Evolutionary conservation across 768 basidiomycete genomes (phyloP).

Genomic region (Tubosaeta brunneosetosa): DNA sequence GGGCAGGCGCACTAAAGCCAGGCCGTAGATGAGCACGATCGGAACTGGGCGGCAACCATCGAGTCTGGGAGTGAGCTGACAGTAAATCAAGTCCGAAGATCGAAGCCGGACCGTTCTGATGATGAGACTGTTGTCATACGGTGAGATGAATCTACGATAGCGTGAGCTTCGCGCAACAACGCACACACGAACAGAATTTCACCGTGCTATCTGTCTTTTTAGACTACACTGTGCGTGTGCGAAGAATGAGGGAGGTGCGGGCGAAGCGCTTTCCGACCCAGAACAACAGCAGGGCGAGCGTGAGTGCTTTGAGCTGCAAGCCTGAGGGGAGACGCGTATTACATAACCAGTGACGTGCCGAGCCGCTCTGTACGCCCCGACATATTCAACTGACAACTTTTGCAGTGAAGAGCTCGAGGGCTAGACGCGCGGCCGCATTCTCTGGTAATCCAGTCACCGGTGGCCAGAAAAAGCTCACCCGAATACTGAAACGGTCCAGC

Average conservation of each 20-base stretch:
- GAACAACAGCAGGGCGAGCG: too few relatives aligned
- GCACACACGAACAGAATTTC: neutral
- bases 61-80: slow-evolving; percentile 61
- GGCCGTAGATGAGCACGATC: slow-evolving; percentile 28
- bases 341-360: too few relatives aligned
- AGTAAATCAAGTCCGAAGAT: slow-evolving; percentile 60
- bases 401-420: slow-evolving; percentile 36
- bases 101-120: slow-evolving; percentile 14
- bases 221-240: too few relatives aligned
- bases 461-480: slow-evolving; percentile 35
- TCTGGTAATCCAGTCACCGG: slow-evolving; percentile 21
- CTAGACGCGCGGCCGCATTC: too few relatives aligned
- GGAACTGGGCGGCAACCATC: slow-evolving; percentile 60
- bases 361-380: too few relatives aligned
- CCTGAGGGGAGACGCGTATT: too few relatives aligned
- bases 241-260: too few relatives aligned
- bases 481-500: slow-evolving; percentile 44
- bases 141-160: slow-evolving; percentile 62
- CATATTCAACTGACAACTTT: too few relatives aligned
- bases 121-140: slow-evolving; percentile 47
- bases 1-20: too few relatives aligned
- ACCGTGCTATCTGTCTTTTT: slow-evolving; percentile 12
- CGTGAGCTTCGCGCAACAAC: slow-evolving; percentile 18
- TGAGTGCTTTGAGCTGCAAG: too few relatives aligned
- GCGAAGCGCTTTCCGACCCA: too few relatives aligned